Evolutionary conservation across 306 rosid genomes (phyloP).

Genomic region (Betula pendula): DNA sequence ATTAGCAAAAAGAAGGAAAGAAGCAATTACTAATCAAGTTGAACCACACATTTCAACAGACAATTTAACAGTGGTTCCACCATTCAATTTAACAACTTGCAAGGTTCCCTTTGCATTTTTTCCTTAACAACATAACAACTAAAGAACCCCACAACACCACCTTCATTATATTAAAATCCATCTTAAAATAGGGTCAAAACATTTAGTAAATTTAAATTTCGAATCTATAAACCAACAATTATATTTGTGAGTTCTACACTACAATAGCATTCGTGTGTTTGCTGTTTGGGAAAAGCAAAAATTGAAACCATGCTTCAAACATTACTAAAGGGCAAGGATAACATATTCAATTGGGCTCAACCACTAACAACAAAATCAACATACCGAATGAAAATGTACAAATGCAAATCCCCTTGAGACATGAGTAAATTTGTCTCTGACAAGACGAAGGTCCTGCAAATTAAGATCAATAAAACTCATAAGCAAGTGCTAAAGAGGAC

Average conservation of each 20-base stretch:
- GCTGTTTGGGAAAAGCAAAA: background rate
- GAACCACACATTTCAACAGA: background rate
- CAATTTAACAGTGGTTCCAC: background rate
- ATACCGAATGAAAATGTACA: slow-evolving; percentile 94
- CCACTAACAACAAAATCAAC: slow-evolving; percentile 28
- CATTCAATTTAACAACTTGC: background rate
- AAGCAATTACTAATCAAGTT: background rate
- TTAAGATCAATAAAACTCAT: slow-evolving; percentile 24
- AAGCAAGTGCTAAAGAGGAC: slow-evolving; percentile 6
- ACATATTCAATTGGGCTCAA: slow-evolving; percentile 13
- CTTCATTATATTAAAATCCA: background rate
- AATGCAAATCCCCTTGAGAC: slow-evolving; percentile 98
- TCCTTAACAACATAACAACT: background rate
- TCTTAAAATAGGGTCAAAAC: background rate
- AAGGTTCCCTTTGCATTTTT: background rate
- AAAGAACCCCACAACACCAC: background rate
- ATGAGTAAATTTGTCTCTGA: slow-evolving; percentile 95
- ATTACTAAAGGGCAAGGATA: background rate
- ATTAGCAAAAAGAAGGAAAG: background rate
- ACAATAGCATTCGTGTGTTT: background rate
- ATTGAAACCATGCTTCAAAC: background rate
- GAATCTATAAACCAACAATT: background rate
- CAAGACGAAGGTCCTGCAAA: slow-evolving; percentile 95
- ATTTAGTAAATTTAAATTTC: background rate
- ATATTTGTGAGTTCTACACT: background rate